Evolutionary conservation across 139 green algal species (phyloP), one percentile per base, ranked within the genome.

Genomic region (Asterochloris sp.): DNA sequence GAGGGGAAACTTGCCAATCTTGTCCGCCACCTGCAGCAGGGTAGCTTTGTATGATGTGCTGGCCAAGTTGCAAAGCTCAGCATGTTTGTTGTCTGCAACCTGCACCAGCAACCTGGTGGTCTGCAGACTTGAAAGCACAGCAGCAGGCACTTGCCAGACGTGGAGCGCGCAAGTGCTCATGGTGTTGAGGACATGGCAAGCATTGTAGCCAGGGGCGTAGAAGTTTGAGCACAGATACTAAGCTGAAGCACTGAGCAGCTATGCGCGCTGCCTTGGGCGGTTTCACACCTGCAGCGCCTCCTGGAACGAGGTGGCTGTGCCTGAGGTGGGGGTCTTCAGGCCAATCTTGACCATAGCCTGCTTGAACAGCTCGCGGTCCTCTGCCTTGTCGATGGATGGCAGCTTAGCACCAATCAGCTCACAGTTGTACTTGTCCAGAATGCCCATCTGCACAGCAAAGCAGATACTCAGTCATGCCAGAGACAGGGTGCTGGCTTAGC

Each of bases 351-450:
- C 87, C 94, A 97, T 97, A 69, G 93, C 89, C 84, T 98, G 85
- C 85, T 98, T 97, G 90, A 99, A 99, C 13, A 99, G 92, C 84
- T 97, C 93, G 29, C 97, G 89, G 89, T 99, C 97, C 90, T 99
- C 97, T 47, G 96, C 96, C 21, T 96, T 94, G 89, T 99, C 96
- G 89, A 99, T 99, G 62, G 95, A 96, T 17, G 94, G 94, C 86
- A 99, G 94, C 93, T 99, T 99, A 61, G 97, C 97, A 69, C 97
- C 97, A 78, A 99, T 99, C 28, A 99, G 95, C 91, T 99, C 97
- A 27, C 99, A 93, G 73, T 84, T 84, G 82, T 97, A 95, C 90
- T 98, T 97, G 79, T 96, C 90, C 79, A 98, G 88, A 63, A 97
- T 92, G 84, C 95, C 94, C 23, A 47, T 54, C 87, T 89, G 82